Conservation (phyloP, 495 filamentous ascomycete genomes). For the Penicillium simplicissimum region DNA sequence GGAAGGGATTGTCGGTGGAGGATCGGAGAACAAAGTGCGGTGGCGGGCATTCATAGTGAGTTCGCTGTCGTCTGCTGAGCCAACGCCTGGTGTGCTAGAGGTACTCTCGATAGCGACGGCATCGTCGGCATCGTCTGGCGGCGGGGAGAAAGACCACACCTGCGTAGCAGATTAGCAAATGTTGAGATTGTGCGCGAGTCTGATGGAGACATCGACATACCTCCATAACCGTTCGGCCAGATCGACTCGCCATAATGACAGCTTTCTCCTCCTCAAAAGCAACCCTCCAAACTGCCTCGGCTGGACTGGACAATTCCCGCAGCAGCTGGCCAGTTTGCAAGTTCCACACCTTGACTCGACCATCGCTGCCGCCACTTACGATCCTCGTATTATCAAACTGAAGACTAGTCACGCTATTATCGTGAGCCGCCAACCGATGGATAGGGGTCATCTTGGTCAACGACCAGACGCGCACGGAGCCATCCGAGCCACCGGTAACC, state of each 20-base stretch:
- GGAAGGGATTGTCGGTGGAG: conserved; percentile 32
- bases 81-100: conserved; percentile 41
- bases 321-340: conserved; percentile 86
- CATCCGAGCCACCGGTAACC: conserved; percentile 94
- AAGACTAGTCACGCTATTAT: conserved; percentile 95
- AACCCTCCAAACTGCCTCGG: conserved; percentile 95
- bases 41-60: conserved; percentile 16
- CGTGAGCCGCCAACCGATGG: conserved; percentile 93
- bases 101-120: conserved; percentile 35
- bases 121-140: conserved; percentile 57
- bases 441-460: conserved; percentile 84
- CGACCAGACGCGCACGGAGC: conserved; percentile 94
- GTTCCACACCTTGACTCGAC: conserved; percentile 97
- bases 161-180: conserved; percentile 32
- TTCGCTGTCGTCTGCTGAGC: conserved; percentile 24
- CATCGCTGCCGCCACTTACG: conserved; percentile 93
- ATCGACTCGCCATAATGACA: conserved; percentile 87
- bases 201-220: conserved; percentile 44
- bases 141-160: conserved; percentile 92
- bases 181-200: background rate
- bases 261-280: conserved; percentile 98
- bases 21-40: conserved; percentile 36
- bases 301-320: conserved; percentile 83
- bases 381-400: conserved; percentile 95
- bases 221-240: conserved; percentile 92